phyloP scores from a whole-genome alignment of 2,329 filamentous ascomycete genomes.

The Calcarisporium arbuscula region DNA sequence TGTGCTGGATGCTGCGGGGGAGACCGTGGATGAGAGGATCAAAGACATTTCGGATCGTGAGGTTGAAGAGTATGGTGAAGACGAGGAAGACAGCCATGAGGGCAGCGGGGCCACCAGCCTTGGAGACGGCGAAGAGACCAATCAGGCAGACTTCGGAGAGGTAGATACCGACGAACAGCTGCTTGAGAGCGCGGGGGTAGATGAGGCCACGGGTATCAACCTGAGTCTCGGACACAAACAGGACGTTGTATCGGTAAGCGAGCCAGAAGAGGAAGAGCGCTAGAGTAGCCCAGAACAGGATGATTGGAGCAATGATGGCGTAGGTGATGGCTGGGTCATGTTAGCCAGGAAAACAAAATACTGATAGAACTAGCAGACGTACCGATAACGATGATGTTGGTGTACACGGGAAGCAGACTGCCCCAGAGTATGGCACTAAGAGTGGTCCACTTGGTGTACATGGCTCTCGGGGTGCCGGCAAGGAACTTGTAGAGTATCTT shows the following conservation, averaged over 20 bases:
- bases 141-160: constrained; percentile 73
- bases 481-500: constrained; percentile 63
- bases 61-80: constrained; percentile 70
- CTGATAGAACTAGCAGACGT: constrained; percentile 12
- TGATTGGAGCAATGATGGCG: constrained; percentile 74
- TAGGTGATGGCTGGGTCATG: constrained; percentile 57
- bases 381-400: constrained; percentile 67
- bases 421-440: constrained; percentile 70
- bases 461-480: constrained; percentile 69
- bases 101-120: constrained; percentile 61
- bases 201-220: constrained; percentile 85
- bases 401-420: constrained; percentile 67
- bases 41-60: constrained; percentile 63
- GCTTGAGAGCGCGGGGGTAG: constrained; percentile 83
- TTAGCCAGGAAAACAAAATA: constrained; percentile 12
- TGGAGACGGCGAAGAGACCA: constrained; percentile 69
- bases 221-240: constrained; percentile 71
- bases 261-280: constrained; percentile 76
- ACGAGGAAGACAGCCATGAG: constrained; percentile 71
- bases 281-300: constrained; percentile 72
- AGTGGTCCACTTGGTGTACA: constrained; percentile 66
- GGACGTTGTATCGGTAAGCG: constrained; percentile 79
- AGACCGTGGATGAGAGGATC: constrained; percentile 66
- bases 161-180: constrained; percentile 77
- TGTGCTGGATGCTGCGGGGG: constrained; percentile 52